phyloP scores from a whole-genome alignment of 225 moss, liverwort and hornwort genomes.

The Sphagnum contortum region DNA sequence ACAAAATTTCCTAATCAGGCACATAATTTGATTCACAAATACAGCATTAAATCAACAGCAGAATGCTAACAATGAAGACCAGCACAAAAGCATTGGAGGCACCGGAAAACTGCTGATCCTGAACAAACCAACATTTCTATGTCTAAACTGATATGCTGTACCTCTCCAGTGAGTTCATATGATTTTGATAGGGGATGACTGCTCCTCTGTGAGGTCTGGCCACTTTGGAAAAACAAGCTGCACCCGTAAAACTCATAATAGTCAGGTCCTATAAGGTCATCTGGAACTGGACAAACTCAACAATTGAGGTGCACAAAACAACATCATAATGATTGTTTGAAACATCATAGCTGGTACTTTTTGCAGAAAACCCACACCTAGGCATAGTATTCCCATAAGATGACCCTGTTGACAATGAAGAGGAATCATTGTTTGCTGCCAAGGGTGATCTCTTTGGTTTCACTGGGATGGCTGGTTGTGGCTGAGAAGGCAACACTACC shows the following conservation, averaged over 20 bases:
- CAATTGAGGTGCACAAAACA: too few relatives aligned
- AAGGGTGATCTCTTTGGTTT: slow-evolving; percentile 38
- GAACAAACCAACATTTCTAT: too few relatives aligned
- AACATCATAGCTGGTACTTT: too few relatives aligned
- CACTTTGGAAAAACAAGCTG: slow-evolving; percentile 84
- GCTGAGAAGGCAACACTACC: slow-evolving; percentile 29
- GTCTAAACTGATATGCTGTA: slow-evolving; percentile 9
- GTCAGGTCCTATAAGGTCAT: too few relatives aligned
- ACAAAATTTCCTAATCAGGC: too few relatives aligned
- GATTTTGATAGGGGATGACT: slow-evolving; percentile 60
- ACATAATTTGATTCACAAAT: too few relatives aligned
- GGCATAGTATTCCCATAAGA: slow-evolving; percentile 76
- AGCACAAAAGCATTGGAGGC: too few relatives aligned
- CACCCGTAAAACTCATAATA: slow-evolving; percentile 3
- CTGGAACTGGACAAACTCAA: too few relatives aligned
- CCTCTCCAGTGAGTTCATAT: slow-evolving; percentile 79
- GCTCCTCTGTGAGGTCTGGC: slow-evolving; percentile 42
- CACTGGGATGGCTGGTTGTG: slow-evolving; percentile 26
- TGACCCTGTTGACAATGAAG: slow-evolving; percentile 20
- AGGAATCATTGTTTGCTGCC: slow-evolving; percentile 13
- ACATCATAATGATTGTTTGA: too few relatives aligned
- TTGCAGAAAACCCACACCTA: slow-evolving; percentile 25
- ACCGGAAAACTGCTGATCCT: too few relatives aligned
- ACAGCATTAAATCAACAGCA: too few relatives aligned
- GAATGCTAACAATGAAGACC: too few relatives aligned